A percentile compares a stretch with the other conserved stretches of the same genome.
These are phyloP conservation scores for Boletellus emodensis DNA, from an alignment of 768 basidiomycete genomes.

Conservation along the genomic window DNA sequence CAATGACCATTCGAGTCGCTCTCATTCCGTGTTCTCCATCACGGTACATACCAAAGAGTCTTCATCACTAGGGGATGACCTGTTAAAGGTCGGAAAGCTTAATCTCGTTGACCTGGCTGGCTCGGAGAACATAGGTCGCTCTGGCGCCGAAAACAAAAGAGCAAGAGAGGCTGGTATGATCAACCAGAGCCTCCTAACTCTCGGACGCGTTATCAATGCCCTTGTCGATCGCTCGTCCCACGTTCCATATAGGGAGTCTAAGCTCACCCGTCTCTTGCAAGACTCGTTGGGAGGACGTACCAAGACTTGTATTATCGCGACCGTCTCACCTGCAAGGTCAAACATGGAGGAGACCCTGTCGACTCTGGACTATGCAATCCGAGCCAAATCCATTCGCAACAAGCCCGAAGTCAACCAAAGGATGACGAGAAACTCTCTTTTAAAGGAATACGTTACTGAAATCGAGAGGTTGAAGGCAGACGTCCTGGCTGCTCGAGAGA, in stretches of 20 bases:
- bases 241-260: constrained; percentile 96
- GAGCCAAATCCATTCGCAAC: constrained; percentile 93
- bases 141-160: constrained; percentile 91
- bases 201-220: constrained; percentile 94
- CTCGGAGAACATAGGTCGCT: constrained; percentile 94
- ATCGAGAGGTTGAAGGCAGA: constrained; percentile 92
- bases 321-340: constrained; percentile 87
- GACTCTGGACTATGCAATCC: constrained; percentile 93
- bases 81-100: constrained; percentile 90
- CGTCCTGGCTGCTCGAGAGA: constrained; percentile 85
- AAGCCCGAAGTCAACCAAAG: constrained; percentile 94
- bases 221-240: constrained; percentile 89
- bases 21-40: constrained; percentile 96
- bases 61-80: constrained; percentile 73
- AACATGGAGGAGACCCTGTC: constrained; percentile 98
- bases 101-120: constrained; percentile 98
- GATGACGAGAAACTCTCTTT: constrained; percentile 84
- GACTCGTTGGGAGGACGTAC: constrained; percentile 98
- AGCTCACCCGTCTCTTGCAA: constrained; percentile 94
- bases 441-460: constrained; percentile 92
- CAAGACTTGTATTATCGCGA: constrained; percentile 97
- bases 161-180: constrained; percentile 99
- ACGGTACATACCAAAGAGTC: constrained; percentile 90
- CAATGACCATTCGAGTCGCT: constrained; percentile 96
- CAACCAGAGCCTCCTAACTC: constrained; percentile 94